phyloP scores from a whole-genome alignment of 179 eudicot genomes.

The Silene vulgaris region DNA sequence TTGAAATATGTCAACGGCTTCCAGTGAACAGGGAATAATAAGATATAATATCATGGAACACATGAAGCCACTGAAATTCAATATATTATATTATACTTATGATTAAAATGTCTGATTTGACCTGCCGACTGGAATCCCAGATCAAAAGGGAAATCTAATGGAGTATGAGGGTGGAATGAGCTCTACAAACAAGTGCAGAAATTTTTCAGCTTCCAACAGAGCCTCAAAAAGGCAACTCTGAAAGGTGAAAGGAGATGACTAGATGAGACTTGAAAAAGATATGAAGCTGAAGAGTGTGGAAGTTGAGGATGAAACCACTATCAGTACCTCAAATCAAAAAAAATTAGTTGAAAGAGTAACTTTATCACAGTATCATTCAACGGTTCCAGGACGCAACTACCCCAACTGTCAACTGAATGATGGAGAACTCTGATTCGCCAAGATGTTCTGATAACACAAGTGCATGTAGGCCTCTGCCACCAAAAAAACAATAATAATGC shows the following conservation, averaged over 20 bases:
- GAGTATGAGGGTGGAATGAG: constrained; percentile 17
- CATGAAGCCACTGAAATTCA: constrained; percentile 25
- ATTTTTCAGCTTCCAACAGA: constrained; percentile 30
- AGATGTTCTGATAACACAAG: constrained; percentile 19
- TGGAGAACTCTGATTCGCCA: constrained; percentile 10
- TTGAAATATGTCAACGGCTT: constrained; percentile 28
- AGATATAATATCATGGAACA: constrained; percentile 22
- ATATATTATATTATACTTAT: constrained; percentile 12
- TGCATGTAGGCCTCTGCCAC: constrained; percentile 23
- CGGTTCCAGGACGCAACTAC: constrained; percentile 15
- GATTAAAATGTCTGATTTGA: constrained; percentile 13
- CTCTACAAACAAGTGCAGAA: constrained; percentile 22
- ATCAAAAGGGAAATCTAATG: constrained; percentile 19
- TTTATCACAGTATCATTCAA: constrained; percentile 26
- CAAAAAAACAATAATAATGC: constrained; percentile 13
- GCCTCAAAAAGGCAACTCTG: constrained; percentile 18
- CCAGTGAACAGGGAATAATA: constrained; percentile 27
- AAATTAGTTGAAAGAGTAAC: constrained; percentile 18
- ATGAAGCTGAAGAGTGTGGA: constrained; percentile 25
- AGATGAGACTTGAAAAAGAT: constrained; percentile 20
- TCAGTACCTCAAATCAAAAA: constrained; percentile 17
- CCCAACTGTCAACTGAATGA: constrained; percentile 4
- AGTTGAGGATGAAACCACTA: constrained; percentile 39
- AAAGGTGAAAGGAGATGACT: constrained; percentile 11
- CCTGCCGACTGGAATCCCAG: constrained; percentile 25